Percentiles rank a stretch among this genome's conserved stretches.
These are phyloP conservation scores for Cicer yamashitae DNA, from an alignment of 306 rosid species.

Conservation along the genomic window DNA sequence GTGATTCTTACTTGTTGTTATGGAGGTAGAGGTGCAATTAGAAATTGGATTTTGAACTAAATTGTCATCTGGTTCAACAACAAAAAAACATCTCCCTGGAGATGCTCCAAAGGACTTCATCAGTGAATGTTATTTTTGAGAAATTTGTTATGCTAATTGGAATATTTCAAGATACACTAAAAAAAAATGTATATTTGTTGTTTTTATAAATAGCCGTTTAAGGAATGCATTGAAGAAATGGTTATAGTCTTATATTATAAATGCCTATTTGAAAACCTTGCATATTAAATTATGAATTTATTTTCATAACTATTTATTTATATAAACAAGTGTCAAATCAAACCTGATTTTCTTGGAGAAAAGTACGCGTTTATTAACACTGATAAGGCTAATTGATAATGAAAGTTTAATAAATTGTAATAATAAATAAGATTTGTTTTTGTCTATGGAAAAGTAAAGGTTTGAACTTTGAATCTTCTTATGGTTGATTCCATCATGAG, in stretches of 20 bases:
- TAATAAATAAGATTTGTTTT: too few species aligned
- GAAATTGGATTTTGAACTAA: constrained; percentile 47
- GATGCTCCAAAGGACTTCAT: constrained; percentile 46
- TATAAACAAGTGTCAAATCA: too few species aligned
- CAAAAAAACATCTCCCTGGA: constrained; percentile 38
- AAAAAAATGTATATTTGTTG: neutral
- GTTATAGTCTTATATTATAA: too few species aligned
- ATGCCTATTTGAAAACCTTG: constrained; percentile 8
- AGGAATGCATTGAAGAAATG: constrained; percentile 4
- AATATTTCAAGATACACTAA: constrained; percentile 15
- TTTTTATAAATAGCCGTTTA: neutral
- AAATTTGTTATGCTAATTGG: constrained; percentile 31
- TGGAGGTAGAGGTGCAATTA: constrained; percentile 41
- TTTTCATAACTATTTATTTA: neutral
- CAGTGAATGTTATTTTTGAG: constrained; percentile 28
- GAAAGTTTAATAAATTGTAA: too few species aligned
- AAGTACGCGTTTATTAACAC: too few species aligned
- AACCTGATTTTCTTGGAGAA: too few species aligned
- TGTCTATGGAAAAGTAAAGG: too few species aligned
- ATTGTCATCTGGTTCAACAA: constrained; percentile 44
- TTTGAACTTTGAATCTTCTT: too few species aligned
- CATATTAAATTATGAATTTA: neutral
- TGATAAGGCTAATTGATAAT: too few species aligned
- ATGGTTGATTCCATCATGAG: too few species aligned
- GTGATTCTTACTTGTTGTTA: constrained; percentile 51